These are phyloP conservation scores for Boletus smithii DNA, from an alignment of 1,284 basidiomycete genomes.

Conservation along the genomic window DNA sequence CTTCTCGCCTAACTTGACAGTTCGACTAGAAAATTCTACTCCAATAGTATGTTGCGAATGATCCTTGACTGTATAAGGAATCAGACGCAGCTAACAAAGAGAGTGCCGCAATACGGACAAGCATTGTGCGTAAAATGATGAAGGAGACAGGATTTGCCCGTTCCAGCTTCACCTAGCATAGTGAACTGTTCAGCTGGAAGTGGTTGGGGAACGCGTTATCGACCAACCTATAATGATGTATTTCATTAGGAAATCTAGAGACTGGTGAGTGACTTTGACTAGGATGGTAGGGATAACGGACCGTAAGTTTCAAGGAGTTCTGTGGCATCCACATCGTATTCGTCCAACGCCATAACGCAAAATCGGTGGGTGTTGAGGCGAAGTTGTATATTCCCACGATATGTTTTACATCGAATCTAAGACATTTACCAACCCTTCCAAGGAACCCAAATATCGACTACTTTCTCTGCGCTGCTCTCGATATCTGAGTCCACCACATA, in stretches of 20 bases:
- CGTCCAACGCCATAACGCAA: conserved; percentile 51
- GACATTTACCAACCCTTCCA: conserved; percentile 80
- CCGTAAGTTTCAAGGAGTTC: conserved; percentile 93
- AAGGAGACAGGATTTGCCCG: conserved; percentile 93
- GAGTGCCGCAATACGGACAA: conserved; percentile 56
- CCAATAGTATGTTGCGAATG: conserved; percentile 98
- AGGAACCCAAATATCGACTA: conserved; percentile 85
- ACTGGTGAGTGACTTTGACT: conserved; percentile 15
- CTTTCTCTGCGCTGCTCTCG: too few species aligned
- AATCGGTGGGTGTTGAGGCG: conserved; percentile 1
- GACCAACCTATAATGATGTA: conserved; percentile 88
- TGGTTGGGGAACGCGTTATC: conserved; percentile 2
- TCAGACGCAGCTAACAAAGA: conserved; percentile 8
- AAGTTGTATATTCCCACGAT: conserved; percentile 23
- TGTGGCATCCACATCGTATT: conserved; percentile 75
- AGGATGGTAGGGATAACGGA: conserved; percentile 34
- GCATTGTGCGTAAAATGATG: conserved; percentile 95
- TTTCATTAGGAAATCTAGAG: conserved; percentile 92
- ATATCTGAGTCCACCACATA: conserved; percentile 71
- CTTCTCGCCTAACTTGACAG: conserved; percentile 87
- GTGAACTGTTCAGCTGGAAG: conserved; percentile 8
- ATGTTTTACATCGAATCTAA: too few species aligned
- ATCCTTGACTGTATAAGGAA: conserved; percentile 73
- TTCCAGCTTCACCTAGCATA: conserved; percentile 92
- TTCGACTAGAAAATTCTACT: conserved; percentile 90